Conservation (phyloP, 306 rosid genomes). For the Cicer yamashitae region DNA sequence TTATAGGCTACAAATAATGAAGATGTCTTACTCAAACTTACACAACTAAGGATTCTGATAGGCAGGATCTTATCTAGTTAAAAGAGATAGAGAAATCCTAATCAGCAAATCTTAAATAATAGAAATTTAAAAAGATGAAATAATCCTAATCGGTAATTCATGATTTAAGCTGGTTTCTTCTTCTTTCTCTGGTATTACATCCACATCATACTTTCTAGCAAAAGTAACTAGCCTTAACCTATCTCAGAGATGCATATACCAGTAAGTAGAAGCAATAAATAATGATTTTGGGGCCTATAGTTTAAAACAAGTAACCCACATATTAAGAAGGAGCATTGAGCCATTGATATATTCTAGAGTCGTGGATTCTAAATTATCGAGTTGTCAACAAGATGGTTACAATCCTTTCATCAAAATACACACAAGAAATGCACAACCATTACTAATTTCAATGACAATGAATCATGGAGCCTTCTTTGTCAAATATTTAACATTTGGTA, state of each 20-base stretch:
- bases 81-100: neutral
- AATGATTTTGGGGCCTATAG: constrained; percentile 1
- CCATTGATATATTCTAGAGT: neutral
- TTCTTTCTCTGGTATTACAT: neutral
- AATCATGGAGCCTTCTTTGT: neutral
- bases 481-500: neutral
- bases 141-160: constrained; percentile 1
- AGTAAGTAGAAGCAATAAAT: neutral
- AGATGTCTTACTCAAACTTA: neutral
- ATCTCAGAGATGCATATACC: neutral
- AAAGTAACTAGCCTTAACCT: constrained; percentile 14
- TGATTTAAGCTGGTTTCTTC: neutral
- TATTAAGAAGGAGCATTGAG: neutral
- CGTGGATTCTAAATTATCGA: constrained; percentile 13
- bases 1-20: neutral
- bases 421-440: neutral
- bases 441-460: neutral
- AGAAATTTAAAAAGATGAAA: neutral
- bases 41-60: neutral
- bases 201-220: constrained; percentile 3
- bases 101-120: neutral
- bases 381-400: neutral
- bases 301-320: constrained; percentile 15
- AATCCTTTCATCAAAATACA: constrained; percentile 24
- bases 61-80: neutral